Percentiles rank a stretch among this genome's conserved stretches.
These are phyloP conservation scores for Anisodus acutangulus DNA, from an alignment of 257 asterid genomes.

Conservation along the genomic window DNA sequence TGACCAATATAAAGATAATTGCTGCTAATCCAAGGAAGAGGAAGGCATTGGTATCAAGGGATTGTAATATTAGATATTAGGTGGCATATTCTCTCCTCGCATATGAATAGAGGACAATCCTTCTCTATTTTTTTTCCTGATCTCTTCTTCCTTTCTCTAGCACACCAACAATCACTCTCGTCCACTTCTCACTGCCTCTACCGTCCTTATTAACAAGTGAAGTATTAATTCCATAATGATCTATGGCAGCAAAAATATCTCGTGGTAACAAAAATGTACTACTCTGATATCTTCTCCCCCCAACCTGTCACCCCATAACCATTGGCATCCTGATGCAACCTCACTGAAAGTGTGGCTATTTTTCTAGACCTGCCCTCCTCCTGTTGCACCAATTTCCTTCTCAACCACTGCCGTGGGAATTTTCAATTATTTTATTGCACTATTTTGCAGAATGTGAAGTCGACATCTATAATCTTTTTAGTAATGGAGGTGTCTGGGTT, in stretches of 20 bases:
- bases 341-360: not conserved
- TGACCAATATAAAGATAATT: not conserved
- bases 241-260: not conserved
- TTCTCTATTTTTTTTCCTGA: not conserved
- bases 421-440: no score
- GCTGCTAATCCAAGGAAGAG: slow-evolving; percentile 20
- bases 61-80: slow-evolving; percentile 10
- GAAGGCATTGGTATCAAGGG: slow-evolving; percentile 14
- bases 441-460: no score
- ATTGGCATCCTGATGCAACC: not conserved
- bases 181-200: not conserved
- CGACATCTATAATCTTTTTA: no score
- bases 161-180: not conserved
- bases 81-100: not conserved
- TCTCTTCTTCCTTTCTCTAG: slow-evolving; percentile 11
- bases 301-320: not conserved
- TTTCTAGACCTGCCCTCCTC: not conserved
- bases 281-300: not conserved
- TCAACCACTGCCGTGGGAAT: no score
- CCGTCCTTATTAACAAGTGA: not conserved
- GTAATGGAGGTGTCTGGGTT: not conserved
- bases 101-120: not conserved
- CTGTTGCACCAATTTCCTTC: no score
- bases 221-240: not conserved
- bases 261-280: not conserved